phyloP scores from a whole-genome alignment of 805 yeast genomes.

The Clavispora vitiphila region DNA sequence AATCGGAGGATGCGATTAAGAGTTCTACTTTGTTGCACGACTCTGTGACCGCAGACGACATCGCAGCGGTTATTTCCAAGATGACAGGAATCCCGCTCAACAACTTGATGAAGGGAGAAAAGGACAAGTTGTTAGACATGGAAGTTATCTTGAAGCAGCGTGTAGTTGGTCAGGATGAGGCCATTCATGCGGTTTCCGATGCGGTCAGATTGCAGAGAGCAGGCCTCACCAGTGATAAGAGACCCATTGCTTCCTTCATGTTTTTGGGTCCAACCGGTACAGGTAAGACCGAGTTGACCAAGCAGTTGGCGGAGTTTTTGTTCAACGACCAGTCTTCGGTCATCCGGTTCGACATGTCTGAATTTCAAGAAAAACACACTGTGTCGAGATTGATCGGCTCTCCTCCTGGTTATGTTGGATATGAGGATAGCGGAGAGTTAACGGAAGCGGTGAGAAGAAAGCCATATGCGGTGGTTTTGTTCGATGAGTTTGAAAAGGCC shows the following conservation, averaged over 20 bases:
- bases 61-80: slow-evolving; percentile 83
- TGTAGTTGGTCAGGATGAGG: slow-evolving; percentile 95
- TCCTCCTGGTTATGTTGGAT: slow-evolving; percentile 97
- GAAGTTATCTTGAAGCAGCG: slow-evolving; percentile 69
- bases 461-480: slow-evolving; percentile 87
- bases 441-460: slow-evolving; percentile 95
- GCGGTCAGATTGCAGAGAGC: slow-evolving; percentile 97
- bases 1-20: slow-evolving; percentile 26
- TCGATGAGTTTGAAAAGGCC: slow-evolving; percentile 96
- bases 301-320: slow-evolving; percentile 84
- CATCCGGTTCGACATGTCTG: slow-evolving; percentile 95
- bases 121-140: slow-evolving; percentile 85
- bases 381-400: slow-evolving; percentile 92
- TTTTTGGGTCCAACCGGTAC: slow-evolving; percentile 98
- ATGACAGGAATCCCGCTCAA: slow-evolving; percentile 96
- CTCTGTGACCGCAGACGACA: slow-evolving; percentile 90
- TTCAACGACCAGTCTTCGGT: slow-evolving; percentile 87
- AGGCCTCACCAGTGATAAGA: slow-evolving; percentile 86
- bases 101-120: slow-evolving; percentile 88
- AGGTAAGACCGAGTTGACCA: slow-evolving; percentile 94
- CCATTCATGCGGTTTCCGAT: slow-evolving; percentile 82
- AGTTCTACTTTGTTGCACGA: slow-evolving; percentile 62
- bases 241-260: slow-evolving; percentile 96
- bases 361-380: slow-evolving; percentile 91
- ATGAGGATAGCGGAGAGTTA: slow-evolving; percentile 92